A percentile compares a stretch with the other conserved stretches of the same genome.
These are phyloP conservation scores for Vitis amurensis DNA, from an alignment of 164 flowering plant genomes.

Conservation along the genomic window DNA sequence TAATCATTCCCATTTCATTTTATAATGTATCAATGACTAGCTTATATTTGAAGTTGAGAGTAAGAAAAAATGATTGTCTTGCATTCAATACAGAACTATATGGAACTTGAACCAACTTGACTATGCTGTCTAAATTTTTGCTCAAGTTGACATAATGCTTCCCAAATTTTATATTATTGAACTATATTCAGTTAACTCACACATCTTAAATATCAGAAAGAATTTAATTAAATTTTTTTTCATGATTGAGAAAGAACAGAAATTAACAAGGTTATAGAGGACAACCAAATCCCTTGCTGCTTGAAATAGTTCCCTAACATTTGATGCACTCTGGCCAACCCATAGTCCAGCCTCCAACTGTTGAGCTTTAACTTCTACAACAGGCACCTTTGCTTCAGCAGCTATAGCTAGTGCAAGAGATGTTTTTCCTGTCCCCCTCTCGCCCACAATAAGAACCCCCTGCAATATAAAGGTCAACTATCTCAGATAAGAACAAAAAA, in stretches of 20 bases:
- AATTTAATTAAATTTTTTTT: background rate
- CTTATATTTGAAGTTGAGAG: background rate
- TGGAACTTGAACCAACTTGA: background rate
- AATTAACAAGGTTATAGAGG: constrained; percentile 6
- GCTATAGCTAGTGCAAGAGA: constrained; percentile 92
- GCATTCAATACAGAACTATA: background rate
- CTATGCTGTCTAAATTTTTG: background rate
- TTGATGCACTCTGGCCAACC: constrained; percentile 98
- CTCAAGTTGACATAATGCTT: background rate
- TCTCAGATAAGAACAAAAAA: background rate
- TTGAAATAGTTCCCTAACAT: constrained; percentile 91
- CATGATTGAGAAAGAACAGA: background rate
- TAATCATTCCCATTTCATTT: too few relatives aligned
- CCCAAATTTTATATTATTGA: background rate
- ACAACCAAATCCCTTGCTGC: constrained; percentile 94
- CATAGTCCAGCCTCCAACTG: constrained; percentile 90
- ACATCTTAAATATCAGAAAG: background rate
- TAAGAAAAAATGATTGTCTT: background rate
- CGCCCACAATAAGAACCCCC: constrained; percentile 99
- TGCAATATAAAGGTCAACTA: constrained; percentile 32
- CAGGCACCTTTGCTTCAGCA: constrained; percentile 93
- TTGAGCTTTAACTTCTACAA: constrained; percentile 83
- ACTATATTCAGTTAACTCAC: background rate
- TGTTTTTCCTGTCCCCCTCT: constrained; percentile 95
- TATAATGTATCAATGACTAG: background rate